Evolutionary conservation across 352 stramenopile species (phyloP).

Genomic region (Phytophthora idaei): DNA sequence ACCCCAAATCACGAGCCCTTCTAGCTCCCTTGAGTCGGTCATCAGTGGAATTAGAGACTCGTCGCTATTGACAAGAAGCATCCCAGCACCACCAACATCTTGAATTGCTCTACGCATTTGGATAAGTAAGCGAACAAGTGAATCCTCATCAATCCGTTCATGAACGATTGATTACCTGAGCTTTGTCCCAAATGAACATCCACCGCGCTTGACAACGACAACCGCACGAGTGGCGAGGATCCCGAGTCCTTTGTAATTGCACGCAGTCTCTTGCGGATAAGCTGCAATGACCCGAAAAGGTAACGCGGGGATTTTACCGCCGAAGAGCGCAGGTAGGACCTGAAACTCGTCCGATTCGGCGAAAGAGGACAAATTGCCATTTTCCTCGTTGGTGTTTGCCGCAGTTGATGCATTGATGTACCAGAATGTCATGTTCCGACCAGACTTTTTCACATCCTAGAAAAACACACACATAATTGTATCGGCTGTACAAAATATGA

Average conservation of each 20-base stretch:
- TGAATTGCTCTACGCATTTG: conserved; percentile 45
- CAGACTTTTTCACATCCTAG: conserved; percentile 55
- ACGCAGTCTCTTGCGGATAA: conserved; percentile 76
- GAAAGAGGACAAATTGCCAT: conserved; percentile 7
- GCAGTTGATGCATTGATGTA: conserved; percentile 38
- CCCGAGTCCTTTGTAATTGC: conserved; percentile 61
- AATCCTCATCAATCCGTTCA: background rate
- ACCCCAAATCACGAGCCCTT: conserved; percentile 61
- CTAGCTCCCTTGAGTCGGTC: conserved; percentile 60
- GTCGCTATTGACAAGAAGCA: conserved; percentile 73
- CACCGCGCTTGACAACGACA: conserved; percentile 71
- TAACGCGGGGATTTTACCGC: conserved; percentile 46
- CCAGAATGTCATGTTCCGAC: conserved; percentile 57
- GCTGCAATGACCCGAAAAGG: conserved; percentile 65
- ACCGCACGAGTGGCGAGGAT: conserved; percentile 62
- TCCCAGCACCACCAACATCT: conserved; percentile 55
- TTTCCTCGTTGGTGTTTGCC: conserved; percentile 4
- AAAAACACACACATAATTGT: background rate
- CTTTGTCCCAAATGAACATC: conserved; percentile 70
- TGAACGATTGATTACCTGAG: conserved; percentile 42
- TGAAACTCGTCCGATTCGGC: conserved; percentile 37
- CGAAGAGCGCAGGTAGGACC: conserved; percentile 65
- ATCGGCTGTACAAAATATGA: too few species aligned
- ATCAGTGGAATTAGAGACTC: conserved; percentile 68
- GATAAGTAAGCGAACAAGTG: background rate